These are phyloP conservation scores for Leishmania tropica DNA, from an alignment of 208 protist species.

Conservation along the genomic window DNA sequence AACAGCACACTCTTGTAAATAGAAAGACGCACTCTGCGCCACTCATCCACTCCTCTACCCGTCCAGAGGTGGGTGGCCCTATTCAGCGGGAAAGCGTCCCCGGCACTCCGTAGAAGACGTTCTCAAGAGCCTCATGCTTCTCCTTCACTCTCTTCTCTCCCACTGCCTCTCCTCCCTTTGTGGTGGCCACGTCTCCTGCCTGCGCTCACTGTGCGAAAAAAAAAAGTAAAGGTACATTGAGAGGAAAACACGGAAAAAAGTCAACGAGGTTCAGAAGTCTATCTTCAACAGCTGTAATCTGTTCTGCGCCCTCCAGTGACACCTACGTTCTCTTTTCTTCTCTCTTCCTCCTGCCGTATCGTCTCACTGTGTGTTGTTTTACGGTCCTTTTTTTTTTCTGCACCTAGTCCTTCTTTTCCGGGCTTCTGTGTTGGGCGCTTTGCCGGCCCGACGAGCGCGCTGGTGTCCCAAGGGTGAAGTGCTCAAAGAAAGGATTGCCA, in stretches of 20 bases:
- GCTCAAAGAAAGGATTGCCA: neutral
- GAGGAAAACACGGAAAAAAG: neutral
- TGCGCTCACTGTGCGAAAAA: neutral
- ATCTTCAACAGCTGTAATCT: neutral
- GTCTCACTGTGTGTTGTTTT: conserved; percentile 20
- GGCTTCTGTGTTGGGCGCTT: neutral
- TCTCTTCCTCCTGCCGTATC: neutral
- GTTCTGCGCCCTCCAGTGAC: neutral
- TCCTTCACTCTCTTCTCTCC: neutral
- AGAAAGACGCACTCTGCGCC: neutral
- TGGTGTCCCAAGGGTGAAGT: neutral
- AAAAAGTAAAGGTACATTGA: neutral
- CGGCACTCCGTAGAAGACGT: neutral
- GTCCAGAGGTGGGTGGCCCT: neutral
- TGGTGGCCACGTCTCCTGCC: neutral
- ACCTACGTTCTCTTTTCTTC: neutral
- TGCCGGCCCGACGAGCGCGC: neutral
- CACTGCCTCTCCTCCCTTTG: neutral
- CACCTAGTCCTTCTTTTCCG: conserved; percentile 2
- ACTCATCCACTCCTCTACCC: neutral
- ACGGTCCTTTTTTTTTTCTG: conserved; percentile 2
- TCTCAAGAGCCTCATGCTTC: neutral
- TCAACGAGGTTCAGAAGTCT: neutral
- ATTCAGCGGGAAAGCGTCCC: neutral
- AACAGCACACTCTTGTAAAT: neutral